Base-by-base conservation (phyloP, 345 rosid species). In the Salix exigua region DNA sequence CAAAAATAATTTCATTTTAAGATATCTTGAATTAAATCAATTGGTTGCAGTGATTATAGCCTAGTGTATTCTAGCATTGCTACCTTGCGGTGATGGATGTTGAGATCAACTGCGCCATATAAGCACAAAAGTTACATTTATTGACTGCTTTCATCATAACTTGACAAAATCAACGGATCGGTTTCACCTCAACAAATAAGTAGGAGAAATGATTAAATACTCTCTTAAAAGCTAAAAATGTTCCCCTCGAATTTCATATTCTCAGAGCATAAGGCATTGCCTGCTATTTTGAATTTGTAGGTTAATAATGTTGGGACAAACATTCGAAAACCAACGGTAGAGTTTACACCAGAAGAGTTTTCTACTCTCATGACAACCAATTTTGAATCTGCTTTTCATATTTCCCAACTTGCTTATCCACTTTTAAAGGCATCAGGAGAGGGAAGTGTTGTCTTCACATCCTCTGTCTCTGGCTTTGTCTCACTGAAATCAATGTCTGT, bases 281-380 rank as follows among this genome's bases (percentile, higher is more conserved):
- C 19, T 74, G 25, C 0, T 40, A 31, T 16, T 51, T 40, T 62
- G 25, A 21, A 28, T 74, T 67, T 73, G 23, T 73, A 93, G 95
- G 82, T 91, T 12, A 93, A 91, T 64, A 93, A 90, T 82, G 97
- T 90, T 7, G 98, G 98, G 75, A 90, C 89, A 30, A 89, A 87
- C 53, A 85, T 90, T 6, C 85, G 92, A 74, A 93, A 90, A 81
- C 93, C 94, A 7, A 88, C 81, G 81, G 77, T 87, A 4, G 93
- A 91, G 46, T 85, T 86, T 74, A 91, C 86, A 0, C 72, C 83
- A 7, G 89, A 69, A 65, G 98, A 93, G 44, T 83, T 89, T 75
- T 87, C 94, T 21, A 72, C 69, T 64, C 92, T 93, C 69, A 38
- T 93, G 82, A 73, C 87, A 0, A 90, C 91, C 75, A 93, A 93